These are phyloP conservation scores for Eucalyptus cloeziana DNA, from an alignment of 345 rosid genomes.

Conservation along the genomic window DNA sequence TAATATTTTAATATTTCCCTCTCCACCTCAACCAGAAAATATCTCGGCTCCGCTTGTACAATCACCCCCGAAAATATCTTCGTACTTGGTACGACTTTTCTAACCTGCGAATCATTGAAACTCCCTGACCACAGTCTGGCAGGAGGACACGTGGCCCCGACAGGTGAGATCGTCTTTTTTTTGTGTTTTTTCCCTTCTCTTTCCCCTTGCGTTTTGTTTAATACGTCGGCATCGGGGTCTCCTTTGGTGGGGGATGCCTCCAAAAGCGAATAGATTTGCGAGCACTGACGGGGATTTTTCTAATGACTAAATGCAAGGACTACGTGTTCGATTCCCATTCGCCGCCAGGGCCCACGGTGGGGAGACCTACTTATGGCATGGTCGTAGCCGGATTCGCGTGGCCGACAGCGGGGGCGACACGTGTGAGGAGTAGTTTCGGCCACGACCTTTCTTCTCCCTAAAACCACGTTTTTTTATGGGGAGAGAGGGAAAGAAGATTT, in stretches of 20 bases:
- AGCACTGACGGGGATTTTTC: not conserved
- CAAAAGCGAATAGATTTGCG: not conserved
- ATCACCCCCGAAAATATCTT: not conserved
- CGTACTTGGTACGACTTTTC: not conserved
- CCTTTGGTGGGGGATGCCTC: not conserved
- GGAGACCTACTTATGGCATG: not conserved
- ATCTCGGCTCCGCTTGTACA: not conserved
- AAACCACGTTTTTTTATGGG: not conserved
- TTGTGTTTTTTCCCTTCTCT: not conserved
- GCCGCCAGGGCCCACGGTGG: fast-evolving
- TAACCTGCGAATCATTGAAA: not conserved
- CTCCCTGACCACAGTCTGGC: not conserved
- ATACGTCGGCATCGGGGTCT: not conserved
- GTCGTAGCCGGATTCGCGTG: not conserved
- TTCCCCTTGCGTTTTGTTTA: not conserved
- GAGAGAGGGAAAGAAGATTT: not conserved
- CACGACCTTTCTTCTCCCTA: not conserved
- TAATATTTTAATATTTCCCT: not conserved
- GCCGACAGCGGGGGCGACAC: not conserved
- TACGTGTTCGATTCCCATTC: not conserved
- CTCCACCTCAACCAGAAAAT: not conserved
- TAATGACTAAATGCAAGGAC: not conserved
- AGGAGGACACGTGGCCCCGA: not conserved
- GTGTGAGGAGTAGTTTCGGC: not conserved
- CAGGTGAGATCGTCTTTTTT: not conserved